A percentile compares a stretch with the other conserved stretches of the same genome.
Conservation (phyloP, 495 filamentous ascomycete species). For the Neurospora tetraspora region DNA sequence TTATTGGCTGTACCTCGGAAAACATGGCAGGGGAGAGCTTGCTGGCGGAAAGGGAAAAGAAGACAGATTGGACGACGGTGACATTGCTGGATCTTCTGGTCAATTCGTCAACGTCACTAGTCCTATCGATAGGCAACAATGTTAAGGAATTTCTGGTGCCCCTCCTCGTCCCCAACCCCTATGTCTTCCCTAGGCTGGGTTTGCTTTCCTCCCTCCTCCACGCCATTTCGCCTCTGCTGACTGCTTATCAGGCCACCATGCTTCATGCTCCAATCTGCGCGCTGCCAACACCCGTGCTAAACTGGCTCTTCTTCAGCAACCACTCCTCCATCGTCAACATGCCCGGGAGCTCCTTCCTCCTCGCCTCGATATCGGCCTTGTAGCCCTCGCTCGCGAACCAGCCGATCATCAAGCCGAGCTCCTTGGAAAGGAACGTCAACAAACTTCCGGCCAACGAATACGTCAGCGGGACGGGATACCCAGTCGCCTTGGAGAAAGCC, state of each 20-base stretch:
- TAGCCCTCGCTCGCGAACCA: conserved; percentile 40
- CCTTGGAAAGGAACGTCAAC: conserved; percentile 27
- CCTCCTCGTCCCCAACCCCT: neutral
- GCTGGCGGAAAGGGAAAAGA: neutral
- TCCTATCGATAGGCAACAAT: no score
- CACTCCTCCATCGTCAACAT: conserved; percentile 34
- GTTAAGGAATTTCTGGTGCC: neutral
- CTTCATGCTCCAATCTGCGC: neutral
- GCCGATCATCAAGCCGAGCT: conserved; percentile 34
- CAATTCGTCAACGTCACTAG: no score
- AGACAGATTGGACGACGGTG: neutral
- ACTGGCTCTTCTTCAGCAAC: conserved; percentile 28
- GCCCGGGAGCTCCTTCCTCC: conserved; percentile 25
- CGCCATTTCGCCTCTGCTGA: no score
- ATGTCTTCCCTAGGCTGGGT: no score
- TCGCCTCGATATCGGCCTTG: conserved; percentile 28
- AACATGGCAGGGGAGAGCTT: neutral
- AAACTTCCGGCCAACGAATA: conserved; percentile 29
- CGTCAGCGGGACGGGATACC: conserved; percentile 25
- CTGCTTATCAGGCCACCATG: no score
- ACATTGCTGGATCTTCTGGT: no score
- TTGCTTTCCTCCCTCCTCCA: no score
- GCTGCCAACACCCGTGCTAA: conserved; percentile 11
- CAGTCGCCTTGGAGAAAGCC: conserved; percentile 29
- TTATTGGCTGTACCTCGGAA: neutral